A percentile compares a stretch with the other conserved stretches of the same genome.
Conservation (phyloP, 805 yeast genomes). For the Yamadazyma kitorensis region DNA sequence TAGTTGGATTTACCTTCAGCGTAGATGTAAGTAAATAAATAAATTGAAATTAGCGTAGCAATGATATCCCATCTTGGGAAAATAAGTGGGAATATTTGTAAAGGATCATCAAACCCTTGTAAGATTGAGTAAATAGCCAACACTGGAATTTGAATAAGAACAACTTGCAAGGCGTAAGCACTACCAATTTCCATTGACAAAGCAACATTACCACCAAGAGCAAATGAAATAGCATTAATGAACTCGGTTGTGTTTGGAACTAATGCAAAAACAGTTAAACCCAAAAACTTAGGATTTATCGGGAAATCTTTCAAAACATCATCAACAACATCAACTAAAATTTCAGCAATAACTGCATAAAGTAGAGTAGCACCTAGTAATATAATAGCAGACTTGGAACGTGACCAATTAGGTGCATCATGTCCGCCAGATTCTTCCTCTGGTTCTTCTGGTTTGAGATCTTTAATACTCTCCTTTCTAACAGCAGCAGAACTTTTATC, state of each 20-base stretch:
- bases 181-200: conserved; percentile 97
- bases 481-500: conserved; percentile 1
- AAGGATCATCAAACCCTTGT: conserved; percentile 38
- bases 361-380: conserved; percentile 79
- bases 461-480: conserved; percentile 1
- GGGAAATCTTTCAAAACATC: conserved; percentile 74
- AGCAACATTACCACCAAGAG: conserved; percentile 93
- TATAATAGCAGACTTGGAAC: conserved; percentile 77
- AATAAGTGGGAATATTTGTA: conserved; percentile 69
- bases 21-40: conserved; percentile 86
- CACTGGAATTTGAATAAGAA: conserved; percentile 88
- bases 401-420: conserved; percentile 97
- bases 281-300: conserved; percentile 87
- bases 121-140: conserved; percentile 71
- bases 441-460: conserved; percentile 17
- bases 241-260: conserved; percentile 98
- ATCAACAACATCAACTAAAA: conserved; percentile 89
- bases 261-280: conserved; percentile 89
- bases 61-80: conserved; percentile 96
- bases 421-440: conserved; percentile 63
- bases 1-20: conserved; percentile 97
- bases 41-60: conserved; percentile 80
- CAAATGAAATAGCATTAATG: conserved; percentile 94
- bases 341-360: conserved; percentile 93
- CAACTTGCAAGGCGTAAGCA: conserved; percentile 95